phyloP scores from a whole-genome alignment of 208 protist genomes.

The Acanthamoeba lenticulata region DNA sequence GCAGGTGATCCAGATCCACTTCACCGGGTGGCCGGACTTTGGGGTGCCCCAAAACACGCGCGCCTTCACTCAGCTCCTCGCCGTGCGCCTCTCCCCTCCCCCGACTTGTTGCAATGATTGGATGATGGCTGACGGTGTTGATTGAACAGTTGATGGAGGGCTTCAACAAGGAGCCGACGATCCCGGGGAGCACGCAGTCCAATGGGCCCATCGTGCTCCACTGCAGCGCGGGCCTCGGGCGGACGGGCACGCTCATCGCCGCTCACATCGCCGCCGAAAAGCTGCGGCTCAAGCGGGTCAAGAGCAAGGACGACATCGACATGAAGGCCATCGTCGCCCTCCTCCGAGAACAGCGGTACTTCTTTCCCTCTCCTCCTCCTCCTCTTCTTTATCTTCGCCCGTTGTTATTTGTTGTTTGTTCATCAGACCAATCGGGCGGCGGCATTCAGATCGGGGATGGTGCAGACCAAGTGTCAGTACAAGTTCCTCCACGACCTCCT shows the following conservation, averaged over 20 bases:
- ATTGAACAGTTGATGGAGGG: slow-evolving; percentile 52
- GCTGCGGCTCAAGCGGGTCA: background rate
- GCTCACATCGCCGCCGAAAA: slow-evolving; percentile 32
- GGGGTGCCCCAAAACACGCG: slow-evolving; percentile 19
- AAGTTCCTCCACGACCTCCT: slow-evolving; percentile 48
- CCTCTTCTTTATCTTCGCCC: background rate
- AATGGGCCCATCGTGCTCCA: slow-evolving; percentile 56
- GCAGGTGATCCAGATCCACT: slow-evolving; percentile 48
- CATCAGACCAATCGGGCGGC: no score
- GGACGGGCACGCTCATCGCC: slow-evolving; percentile 22
- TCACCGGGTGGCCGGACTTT: slow-evolving; percentile 60
- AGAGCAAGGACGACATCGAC: slow-evolving; percentile 25
- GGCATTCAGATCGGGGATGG: background rate
- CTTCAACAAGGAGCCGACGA: slow-evolving; percentile 19
- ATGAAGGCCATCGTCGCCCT: slow-evolving; percentile 6
- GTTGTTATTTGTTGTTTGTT: background rate
- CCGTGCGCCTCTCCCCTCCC: no score
- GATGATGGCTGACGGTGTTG: background rate
- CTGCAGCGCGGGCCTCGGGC: slow-evolving; percentile 43
- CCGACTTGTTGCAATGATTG: no score
- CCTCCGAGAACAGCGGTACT: slow-evolving; percentile 1
- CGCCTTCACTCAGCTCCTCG: background rate
- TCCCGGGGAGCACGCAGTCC: background rate
- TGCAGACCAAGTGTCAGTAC: slow-evolving; percentile 47
- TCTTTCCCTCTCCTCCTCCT: no score